These are phyloP conservation scores for Plicaturopsis crispa DNA, from an alignment of 768 basidiomycete species.

Conservation along the genomic window DNA sequence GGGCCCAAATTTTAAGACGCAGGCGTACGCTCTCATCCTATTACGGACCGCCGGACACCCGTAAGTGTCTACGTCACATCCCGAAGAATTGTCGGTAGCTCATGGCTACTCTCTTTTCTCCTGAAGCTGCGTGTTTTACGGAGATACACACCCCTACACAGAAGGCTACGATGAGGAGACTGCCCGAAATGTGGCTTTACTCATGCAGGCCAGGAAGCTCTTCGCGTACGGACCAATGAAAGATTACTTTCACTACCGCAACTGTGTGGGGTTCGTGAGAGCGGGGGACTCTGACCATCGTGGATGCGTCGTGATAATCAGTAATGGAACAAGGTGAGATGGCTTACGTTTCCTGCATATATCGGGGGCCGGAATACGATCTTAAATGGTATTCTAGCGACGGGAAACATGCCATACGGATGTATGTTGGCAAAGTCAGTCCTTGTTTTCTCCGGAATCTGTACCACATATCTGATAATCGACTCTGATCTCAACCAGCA, in stretches of 20 bases:
- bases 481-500: slow-evolving; percentile 16
- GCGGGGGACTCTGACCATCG: slow-evolving; percentile 43
- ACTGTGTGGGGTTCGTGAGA: slow-evolving; percentile 75
- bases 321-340: slow-evolving; percentile 55
- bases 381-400: slow-evolving; percentile 17
- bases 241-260: slow-evolving; percentile 52
- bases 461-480: slow-evolving; percentile 3
- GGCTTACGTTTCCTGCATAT: too few relatives aligned
- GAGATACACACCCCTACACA: slow-evolving; percentile 67
- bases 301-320: slow-evolving; percentile 69
- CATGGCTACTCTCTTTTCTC: not conserved
- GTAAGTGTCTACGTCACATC: slow-evolving; percentile 33
- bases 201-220: slow-evolving; percentile 55
- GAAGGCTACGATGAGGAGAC: slow-evolving; percentile 55
- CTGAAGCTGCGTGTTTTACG: slow-evolving; percentile 79
- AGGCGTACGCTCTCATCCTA: slow-evolving; percentile 77
- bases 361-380: too few relatives aligned
- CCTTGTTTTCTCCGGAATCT: slow-evolving; percentile 3
- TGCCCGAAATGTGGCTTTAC: slow-evolving; percentile 39
- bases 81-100: slow-evolving; percentile 1
- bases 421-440: slow-evolving; percentile 61
- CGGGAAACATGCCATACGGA: slow-evolving; percentile 41
- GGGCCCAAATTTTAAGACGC: slow-evolving; percentile 60
- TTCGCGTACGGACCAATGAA: slow-evolving; percentile 58
- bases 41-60: slow-evolving; percentile 65